Evolutionary conservation across 1,284 basidiomycete genomes (phyloP), one percentile per base, ranked within the genome.

Genomic region (Meripilus lineatus): DNA sequence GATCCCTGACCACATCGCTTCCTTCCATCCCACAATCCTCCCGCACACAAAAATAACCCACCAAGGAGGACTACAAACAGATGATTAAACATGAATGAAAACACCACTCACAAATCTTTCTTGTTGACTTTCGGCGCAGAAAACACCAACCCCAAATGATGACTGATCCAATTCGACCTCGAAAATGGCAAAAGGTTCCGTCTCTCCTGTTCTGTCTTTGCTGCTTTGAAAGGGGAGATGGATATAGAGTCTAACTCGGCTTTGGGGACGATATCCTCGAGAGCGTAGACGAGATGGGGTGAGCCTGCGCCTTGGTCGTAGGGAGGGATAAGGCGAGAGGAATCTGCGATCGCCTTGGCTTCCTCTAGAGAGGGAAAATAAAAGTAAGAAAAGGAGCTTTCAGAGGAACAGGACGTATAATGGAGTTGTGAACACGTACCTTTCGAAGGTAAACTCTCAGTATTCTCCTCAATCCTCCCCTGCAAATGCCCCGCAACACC

Each of bases 401-500:
- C 41, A 15, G 14, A 28, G 30, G 23, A 4, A 63, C n/a, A 30
- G 8, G 28, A 8, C 28, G 28, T n/a, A 10, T 30, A 30, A 30
- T 30, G n/a, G 8, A 10, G 28, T n/a, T n/a, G n/a, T n/a, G n/a
- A n/a, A n/a, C n/a, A n/a, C 75, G 30, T 42, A 86, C 88, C 84
- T 56, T 69, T 63, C 0, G 81, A 81, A 52, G 87, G 80, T 35
- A 92, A 65, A 17, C 75, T 75, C 38, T 69, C 72, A 0, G 85
- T 83, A 35, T 78, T 83, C 49, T 74, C 79, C 38, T 83, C 78
- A 51, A 97, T 94, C 36, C 83, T 78, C 23, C 84, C 77, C 69
- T 89, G 86, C 43, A 97, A 68, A 64, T 89, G 81, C 38, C 72
- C 75, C 53, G 84, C 80, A 17, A 93, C 84, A 11, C 79, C 79